Percentiles rank a stretch among this genome's conserved stretches.
Evolutionary conservation across 202 grass and related monocot genomes (phyloP).

Genomic region (Schoenoplectus triqueter): DNA sequence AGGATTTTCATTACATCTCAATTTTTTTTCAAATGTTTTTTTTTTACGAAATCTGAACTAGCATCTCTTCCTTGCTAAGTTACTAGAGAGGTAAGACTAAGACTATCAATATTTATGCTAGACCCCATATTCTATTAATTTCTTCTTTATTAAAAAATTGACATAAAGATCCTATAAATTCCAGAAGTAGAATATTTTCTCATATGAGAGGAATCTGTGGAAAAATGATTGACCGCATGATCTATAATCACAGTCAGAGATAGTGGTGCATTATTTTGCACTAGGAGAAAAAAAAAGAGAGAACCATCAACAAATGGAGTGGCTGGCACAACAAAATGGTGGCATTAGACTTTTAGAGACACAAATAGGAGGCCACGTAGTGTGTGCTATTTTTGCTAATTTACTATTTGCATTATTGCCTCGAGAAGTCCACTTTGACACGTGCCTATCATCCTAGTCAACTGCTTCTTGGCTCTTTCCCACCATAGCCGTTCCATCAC

Average conservation of each 20-base stretch:
- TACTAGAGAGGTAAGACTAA: too few species aligned
- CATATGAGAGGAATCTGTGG: too few species aligned
- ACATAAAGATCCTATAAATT: too few species aligned
- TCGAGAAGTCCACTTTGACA: conserved; percentile 37
- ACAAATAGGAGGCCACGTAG: background rate
- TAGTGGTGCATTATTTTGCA: conserved; percentile 36
- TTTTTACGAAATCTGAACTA: too few species aligned
- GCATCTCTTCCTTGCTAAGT: too few species aligned
- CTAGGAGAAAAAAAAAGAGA: background rate
- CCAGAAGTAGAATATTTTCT: too few species aligned
- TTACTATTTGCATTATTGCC: conserved; percentile 42
- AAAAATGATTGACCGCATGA: background rate
- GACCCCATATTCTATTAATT: too few species aligned
- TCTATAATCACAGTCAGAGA: background rate
- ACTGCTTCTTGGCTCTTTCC: conserved; percentile 23
- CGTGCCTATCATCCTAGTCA: conserved; percentile 37
- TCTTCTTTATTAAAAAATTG: too few species aligned
- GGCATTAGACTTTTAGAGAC: background rate
- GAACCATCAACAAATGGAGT: background rate
- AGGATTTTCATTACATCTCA: too few species aligned
- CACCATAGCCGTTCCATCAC: background rate
- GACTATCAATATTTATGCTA: too few species aligned
- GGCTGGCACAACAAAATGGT: background rate
- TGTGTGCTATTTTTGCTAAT: conserved; percentile 27
- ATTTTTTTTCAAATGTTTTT: too few species aligned